phyloP scores from a whole-genome alignment of 768 basidiomycete species.

The Austroboletus festivus region DNA sequence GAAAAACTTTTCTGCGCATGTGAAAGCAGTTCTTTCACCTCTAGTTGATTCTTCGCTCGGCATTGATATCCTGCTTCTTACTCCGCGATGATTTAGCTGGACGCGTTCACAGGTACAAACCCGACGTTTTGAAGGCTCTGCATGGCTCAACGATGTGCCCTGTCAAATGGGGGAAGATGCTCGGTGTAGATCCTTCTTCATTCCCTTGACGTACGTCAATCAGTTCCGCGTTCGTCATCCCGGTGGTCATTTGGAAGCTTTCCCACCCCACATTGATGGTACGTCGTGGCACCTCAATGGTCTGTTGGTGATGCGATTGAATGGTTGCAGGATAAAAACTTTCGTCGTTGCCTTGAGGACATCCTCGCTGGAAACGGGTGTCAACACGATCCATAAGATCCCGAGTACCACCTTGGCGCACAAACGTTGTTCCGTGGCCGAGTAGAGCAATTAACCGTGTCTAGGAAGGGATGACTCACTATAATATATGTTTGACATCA shows the following conservation, averaged over 20 bases:
- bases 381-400: slow-evolving; percentile 63
- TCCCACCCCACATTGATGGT: slow-evolving; percentile 54
- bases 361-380: slow-evolving; percentile 64
- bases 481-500: slow-evolving; percentile 45
- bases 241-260: slow-evolving; percentile 51
- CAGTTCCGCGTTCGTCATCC: slow-evolving; percentile 72
- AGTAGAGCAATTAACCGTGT: slow-evolving; percentile 50
- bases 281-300: slow-evolving; percentile 24
- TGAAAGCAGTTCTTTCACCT: slow-evolving; percentile 76
- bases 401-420: slow-evolving; percentile 57
- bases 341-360: slow-evolving; percentile 57
- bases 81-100: slow-evolving; percentile 34
- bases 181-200: slow-evolving; percentile 56
- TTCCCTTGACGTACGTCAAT: slow-evolving; percentile 69
- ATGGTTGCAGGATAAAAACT: slow-evolving; percentile 64
- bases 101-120: slow-evolving; percentile 61
- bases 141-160: slow-evolving; percentile 71
- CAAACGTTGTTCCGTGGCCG: slow-evolving; percentile 61
- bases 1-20: slow-evolving; percentile 46
- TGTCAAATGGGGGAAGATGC: slow-evolving; percentile 32
- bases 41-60: slow-evolving; percentile 45
- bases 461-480: slow-evolving; percentile 72
- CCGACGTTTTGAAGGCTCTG: slow-evolving; percentile 54
- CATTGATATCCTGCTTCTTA: not conserved
- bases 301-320: slow-evolving; percentile 65